Evolutionary conservation across 2,329 filamentous ascomycete species (phyloP).

Genomic region (Coniochaeta prunicola): DNA sequence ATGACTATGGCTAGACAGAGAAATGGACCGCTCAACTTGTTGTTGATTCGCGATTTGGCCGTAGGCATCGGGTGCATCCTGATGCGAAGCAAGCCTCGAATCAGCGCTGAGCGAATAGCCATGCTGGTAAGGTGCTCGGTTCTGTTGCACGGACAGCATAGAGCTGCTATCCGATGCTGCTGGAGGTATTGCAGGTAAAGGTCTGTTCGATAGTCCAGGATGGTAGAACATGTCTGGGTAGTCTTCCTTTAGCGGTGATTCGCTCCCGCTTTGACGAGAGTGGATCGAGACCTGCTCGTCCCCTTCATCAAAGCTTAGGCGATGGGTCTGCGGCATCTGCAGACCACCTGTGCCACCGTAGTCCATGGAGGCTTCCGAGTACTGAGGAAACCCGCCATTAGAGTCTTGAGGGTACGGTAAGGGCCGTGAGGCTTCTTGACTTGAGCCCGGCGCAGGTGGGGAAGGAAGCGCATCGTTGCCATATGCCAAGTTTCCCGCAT

Average conservation of each 20-base stretch:
- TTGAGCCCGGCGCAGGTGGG: conserved; percentile 28
- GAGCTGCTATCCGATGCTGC: conserved; percentile 52
- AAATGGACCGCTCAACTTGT: conserved; percentile 66
- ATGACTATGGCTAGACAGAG: conserved; percentile 73
- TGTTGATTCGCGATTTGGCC: conserved; percentile 33
- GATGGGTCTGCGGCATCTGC: conserved; percentile 63
- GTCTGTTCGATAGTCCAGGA: conserved; percentile 65
- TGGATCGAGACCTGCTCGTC: conserved; percentile 64
- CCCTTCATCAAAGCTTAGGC: conserved; percentile 86
- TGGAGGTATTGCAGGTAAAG: conserved; percentile 54
- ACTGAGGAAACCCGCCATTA: conserved; percentile 31
- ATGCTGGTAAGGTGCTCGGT: conserved; percentile 39
- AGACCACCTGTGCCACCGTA: conserved; percentile 86
- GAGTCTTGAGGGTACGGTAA: conserved; percentile 38
- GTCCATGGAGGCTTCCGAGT: conserved; percentile 66
- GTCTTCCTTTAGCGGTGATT: conserved; percentile 63
- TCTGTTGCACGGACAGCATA: conserved; percentile 38
- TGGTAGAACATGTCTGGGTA: conserved; percentile 93
- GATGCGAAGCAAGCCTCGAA: conserved; percentile 28
- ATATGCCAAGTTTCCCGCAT: conserved; percentile 43
- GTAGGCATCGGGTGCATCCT: conserved; percentile 43
- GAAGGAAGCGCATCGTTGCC: conserved; percentile 36
- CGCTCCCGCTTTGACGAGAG: conserved; percentile 50
- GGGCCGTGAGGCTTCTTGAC: conserved; percentile 37
- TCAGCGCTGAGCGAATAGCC: conserved; percentile 41